Evolutionary conservation across 345 rosid species (phyloP), one percentile per base, ranked within the genome.

Genomic region (Brassica rapa): DNA sequence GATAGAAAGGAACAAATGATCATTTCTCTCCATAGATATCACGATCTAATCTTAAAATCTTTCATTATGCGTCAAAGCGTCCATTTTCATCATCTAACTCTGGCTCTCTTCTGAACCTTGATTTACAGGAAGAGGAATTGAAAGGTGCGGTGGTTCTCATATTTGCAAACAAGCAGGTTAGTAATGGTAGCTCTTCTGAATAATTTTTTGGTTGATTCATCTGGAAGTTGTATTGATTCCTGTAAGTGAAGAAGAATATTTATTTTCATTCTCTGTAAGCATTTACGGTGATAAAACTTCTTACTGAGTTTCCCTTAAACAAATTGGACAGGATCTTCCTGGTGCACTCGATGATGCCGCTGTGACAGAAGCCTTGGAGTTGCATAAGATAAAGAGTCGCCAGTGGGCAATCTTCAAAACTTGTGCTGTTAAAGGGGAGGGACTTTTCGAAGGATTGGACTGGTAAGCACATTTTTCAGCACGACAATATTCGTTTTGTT

Each of bases 401-500:
- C 91, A 86, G 43, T 85, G 93, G 91, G 82, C 88, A 65, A 89
- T 87, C 59, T 89, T 89, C 77, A 87, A 87, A 84, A 87, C 89
- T 64, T 87, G 88, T 84, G 91, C 91, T 25, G 73, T 82, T 3
- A 87, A 87, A 72, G 91, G 89, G 67, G 91, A 87, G 74, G 93
- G 93, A 46, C 87, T 89, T 59, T 85, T 82, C 72, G 89, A 89
- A 78, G 93, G 91, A 46, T 74, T 87, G 78, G 91, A 89, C 82
- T 86, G 91, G 86, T 89, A 83, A 73, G 75, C 68, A 68, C 56
- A 3, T 10, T 68, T 41, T 68, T 0, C 32, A 24, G 46, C 71
- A 25, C 24, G 14, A 7, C 8, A 67, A 49, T 12, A 3, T 37
- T 11, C 8, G 5, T 10, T 59, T 24, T 29, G 53, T 35, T 60